phyloP scores from a whole-genome alignment of 179 eudicot species.

The Patellifolia procumbens region DNA sequence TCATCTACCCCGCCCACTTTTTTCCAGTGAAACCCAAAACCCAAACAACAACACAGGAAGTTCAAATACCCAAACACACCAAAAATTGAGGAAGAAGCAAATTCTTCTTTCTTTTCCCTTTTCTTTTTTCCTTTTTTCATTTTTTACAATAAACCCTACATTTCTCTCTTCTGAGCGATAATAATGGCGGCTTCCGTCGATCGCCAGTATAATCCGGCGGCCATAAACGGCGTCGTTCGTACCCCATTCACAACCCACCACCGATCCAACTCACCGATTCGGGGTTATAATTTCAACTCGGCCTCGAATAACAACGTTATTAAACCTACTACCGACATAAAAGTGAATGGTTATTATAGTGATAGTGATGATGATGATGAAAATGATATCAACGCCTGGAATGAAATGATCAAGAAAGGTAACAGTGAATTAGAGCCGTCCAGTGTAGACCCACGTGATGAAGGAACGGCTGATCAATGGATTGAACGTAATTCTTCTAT shows the following conservation, averaged over 20 bases:
- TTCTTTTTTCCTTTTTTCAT: slow-evolving; percentile 5
- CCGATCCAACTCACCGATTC: slow-evolving; percentile 46
- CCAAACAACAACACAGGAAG: background rate
- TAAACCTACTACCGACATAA: background rate
- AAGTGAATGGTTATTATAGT: slow-evolving; percentile 4
- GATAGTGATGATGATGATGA: slow-evolving; percentile 56
- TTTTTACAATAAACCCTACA: background rate
- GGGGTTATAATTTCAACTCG: slow-evolving; percentile 25
- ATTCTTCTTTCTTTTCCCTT: slow-evolving; percentile 7
- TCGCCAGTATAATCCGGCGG: slow-evolving; percentile 47
- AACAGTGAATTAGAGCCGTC: slow-evolving; percentile 62
- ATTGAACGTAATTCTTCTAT: slow-evolving; percentile 61
- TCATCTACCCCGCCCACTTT: background rate
- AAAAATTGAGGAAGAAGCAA: slow-evolving; percentile 17
- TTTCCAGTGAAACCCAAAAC: slow-evolving; percentile 29
- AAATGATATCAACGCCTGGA: slow-evolving; percentile 20
- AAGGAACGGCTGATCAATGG: slow-evolving; percentile 82
- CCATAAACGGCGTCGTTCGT: slow-evolving; percentile 37
- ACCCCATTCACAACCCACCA: slow-evolving; percentile 34
- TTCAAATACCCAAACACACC: background rate
- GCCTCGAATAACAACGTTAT: background rate
- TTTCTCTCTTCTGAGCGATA: slow-evolving; percentile 8
- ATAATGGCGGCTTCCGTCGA: slow-evolving; percentile 80
- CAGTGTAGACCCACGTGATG: slow-evolving; percentile 56
- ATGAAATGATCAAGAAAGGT: slow-evolving; percentile 42